Base-by-base conservation (phyloP, 1,284 basidiomycete genomes). In the Ustilago xerochloae region DNA sequence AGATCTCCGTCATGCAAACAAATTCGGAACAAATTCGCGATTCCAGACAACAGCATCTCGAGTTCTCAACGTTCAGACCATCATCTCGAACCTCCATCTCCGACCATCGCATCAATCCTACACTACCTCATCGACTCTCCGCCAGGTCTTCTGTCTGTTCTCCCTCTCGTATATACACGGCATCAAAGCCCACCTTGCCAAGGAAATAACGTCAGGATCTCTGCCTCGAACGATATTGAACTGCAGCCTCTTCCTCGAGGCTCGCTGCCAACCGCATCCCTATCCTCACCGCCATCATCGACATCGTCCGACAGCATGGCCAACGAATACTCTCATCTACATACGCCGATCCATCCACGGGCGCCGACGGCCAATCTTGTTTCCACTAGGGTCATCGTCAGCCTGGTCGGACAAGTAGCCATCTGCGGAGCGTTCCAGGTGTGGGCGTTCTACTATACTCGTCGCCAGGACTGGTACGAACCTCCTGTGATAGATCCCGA, bases 321-420 rank as follows among this genome's bases (percentile, higher is more conserved):
- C 32, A 55, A 35, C 52, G 43, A 36, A 12, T 59, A 69, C 30
- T 49, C 60, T 12, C 57, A 63, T 48, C 91, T 39, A 0, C 63
- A 72, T 22, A 59, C 66, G 28, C 72, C 72, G 9, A 75, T 99
- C 75, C 89, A 93, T 82, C 90, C 92, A 2, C 96, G 96, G 82
- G 89, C 94, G 43, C 97, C 97, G 6, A 99, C 97, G 0, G 94
- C 96, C 1, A 97, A 93, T 80, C 88, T 99, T 28, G 93, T 99
- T 13, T 97, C 94, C 20, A 94, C 93, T 85, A 95, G 95, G 84
- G 97, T 99, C 18, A 88, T 99, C 45, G 89, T 92, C 6, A 97
- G 94, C 76, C 92, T 99, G 76, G 89, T 96, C 69, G 96, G 94
- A 0, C 97, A 99, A 84, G 92, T 97, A 59, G 54, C 93, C 36